phyloP scores from a whole-genome alignment of 2,329 filamentous ascomycete genomes.

The Paraphaeosphaeria minitans region DNA sequence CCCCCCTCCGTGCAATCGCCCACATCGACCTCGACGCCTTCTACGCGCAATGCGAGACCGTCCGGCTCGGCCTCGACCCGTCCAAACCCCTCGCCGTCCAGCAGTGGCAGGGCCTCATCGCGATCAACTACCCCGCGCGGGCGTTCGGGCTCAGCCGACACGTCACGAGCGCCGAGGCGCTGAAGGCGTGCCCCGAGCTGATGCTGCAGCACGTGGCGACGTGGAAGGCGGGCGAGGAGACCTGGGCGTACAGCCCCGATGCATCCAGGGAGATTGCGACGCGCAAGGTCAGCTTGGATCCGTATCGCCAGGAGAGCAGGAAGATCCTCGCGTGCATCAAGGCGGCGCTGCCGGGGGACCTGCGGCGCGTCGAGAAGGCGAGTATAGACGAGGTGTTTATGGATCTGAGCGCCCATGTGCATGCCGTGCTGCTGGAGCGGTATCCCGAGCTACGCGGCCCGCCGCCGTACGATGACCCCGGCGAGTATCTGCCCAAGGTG shows the following conservation, averaged over 20 bases:
- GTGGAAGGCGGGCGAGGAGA: conserved; percentile 88
- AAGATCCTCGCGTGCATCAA: conserved; percentile 82
- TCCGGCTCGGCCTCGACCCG: conserved; percentile 75
- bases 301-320: conserved; percentile 83
- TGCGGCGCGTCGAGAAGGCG: conserved; percentile 86
- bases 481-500: conserved; percentile 74
- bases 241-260: conserved; percentile 89
- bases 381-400: conserved; percentile 95
- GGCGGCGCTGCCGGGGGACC: conserved; percentile 65
- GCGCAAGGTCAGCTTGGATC: conserved; percentile 93
- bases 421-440: conserved; percentile 72
- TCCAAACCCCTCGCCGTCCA: conserved; percentile 87
- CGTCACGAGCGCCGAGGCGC: conserved; percentile 79
- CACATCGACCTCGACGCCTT: conserved; percentile 97
- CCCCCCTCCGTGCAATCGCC: conserved; percentile 82
- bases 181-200: conserved; percentile 82
- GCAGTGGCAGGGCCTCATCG: conserved; percentile 94
- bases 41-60: conserved; percentile 92
- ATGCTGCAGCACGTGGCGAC: conserved; percentile 92
- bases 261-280: conserved; percentile 78
- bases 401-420: conserved; percentile 85
- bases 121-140: conserved; percentile 92
- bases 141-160: conserved; percentile 79
- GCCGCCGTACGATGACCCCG: conserved; percentile 74
- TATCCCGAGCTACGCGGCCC: conserved; percentile 74